A percentile compares a stretch with the other conserved stretches of the same genome.
phyloP scores from a whole-genome alignment of 1,284 basidiomycete species.

The Grifola frondosa region DNA sequence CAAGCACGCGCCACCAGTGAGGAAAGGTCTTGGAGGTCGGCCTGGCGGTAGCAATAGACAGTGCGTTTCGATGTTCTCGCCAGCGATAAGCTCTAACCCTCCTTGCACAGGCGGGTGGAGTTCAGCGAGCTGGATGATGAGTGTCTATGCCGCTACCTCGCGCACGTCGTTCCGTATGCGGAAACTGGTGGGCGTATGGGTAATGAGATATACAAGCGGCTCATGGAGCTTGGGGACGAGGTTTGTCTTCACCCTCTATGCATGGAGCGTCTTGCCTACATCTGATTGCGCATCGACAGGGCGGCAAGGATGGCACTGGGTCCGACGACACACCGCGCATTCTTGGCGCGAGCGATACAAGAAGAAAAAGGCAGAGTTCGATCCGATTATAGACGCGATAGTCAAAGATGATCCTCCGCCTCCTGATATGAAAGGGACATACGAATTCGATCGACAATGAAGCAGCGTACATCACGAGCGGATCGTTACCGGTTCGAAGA shows the following conservation, averaged over 20 bases:
- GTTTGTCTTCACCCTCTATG: constrained; percentile 2
- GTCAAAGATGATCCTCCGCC: constrained; percentile 43
- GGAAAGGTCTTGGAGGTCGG: constrained; percentile 15
- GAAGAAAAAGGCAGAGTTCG: constrained; percentile 57
- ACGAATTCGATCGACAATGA: constrained; percentile 9
- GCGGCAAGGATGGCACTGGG: too few relatives aligned
- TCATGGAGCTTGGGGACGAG: constrained; percentile 26
- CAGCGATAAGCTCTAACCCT: not conserved
- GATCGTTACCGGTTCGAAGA: not conserved
- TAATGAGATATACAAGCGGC: constrained; percentile 61
- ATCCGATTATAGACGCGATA: constrained; percentile 52
- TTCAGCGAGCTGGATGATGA: constrained; percentile 71
- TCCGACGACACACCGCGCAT: constrained; percentile 68
- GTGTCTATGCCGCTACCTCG: constrained; percentile 67
- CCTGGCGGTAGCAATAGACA: not conserved
- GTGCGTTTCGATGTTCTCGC: constrained; percentile 1
- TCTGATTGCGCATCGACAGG: too few relatives aligned
- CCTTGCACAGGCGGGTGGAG: constrained; percentile 43
- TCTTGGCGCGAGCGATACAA: constrained; percentile 79
- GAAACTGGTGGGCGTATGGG: constrained; percentile 70
- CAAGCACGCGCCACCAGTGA: constrained; percentile 7
- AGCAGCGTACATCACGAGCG: not conserved
- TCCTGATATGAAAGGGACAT: constrained; percentile 21
- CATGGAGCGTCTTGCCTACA: too few relatives aligned
- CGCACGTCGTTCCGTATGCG: constrained; percentile 65